phyloP scores from a whole-genome alignment of 192 early-diverging fungal species.

The Coemansia sp. region DNA sequence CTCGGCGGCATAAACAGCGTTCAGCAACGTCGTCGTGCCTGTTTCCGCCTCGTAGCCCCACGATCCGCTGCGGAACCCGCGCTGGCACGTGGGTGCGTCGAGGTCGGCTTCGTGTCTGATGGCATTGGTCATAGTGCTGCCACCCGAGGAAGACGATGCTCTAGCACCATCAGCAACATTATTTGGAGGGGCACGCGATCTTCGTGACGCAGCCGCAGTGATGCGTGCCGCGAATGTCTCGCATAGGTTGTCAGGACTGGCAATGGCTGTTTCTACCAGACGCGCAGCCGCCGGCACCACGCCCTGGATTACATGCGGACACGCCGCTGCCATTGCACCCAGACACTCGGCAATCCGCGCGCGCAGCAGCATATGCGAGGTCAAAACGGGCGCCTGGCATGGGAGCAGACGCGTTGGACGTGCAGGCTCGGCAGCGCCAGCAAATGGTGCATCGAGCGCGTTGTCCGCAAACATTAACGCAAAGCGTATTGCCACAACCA shows the following conservation, averaged over 20 bases:
- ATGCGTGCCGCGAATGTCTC: constrained; percentile 26
- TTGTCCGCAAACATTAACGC: constrained; percentile 48
- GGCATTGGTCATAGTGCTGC: background rate
- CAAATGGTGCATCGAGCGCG: constrained; percentile 41
- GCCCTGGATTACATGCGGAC: background rate
- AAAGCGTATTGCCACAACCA: constrained; percentile 12
- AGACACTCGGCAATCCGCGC: constrained; percentile 30
- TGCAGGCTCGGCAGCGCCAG: constrained; percentile 4
- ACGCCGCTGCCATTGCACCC: background rate
- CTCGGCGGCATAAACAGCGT: constrained; percentile 2
- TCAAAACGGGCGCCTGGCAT: constrained; percentile 9
- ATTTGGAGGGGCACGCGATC: background rate
- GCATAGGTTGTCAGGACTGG: constrained; percentile 20
- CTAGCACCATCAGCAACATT: constrained; percentile 1
- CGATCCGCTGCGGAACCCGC: constrained; percentile 24
- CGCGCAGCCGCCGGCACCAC: constrained; percentile 19
- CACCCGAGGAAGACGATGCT: background rate
- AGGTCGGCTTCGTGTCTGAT: background rate
- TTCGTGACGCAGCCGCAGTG: background rate
- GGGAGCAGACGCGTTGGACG: constrained; percentile 15
- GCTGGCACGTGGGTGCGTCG: constrained; percentile 6
- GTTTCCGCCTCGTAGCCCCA: constrained; percentile 51
- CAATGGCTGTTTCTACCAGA: constrained; percentile 31
- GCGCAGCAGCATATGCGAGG: constrained; percentile 33
- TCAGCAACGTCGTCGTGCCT: constrained; percentile 41